Conservation (phyloP, 1,284 basidiomycete genomes). For the Chondrostereum purpureum region DNA sequence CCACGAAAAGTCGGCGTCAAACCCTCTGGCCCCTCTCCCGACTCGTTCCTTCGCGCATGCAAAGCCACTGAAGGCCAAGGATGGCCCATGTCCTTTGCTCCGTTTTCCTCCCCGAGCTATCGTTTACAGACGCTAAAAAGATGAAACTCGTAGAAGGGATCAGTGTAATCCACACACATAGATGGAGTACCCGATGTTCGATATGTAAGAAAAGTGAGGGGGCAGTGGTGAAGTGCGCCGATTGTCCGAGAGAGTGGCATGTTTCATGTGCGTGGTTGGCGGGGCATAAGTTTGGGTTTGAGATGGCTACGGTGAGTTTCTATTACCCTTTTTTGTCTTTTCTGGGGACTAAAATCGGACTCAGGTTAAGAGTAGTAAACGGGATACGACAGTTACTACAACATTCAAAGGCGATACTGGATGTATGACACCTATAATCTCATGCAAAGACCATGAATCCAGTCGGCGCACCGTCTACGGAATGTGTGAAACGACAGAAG, state of each 20-base stretch:
- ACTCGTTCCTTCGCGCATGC: slow-evolving; percentile 75
- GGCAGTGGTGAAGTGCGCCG: slow-evolving; percentile 77
- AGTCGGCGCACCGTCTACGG: slow-evolving; percentile 67
- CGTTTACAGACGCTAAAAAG: slow-evolving; percentile 67
- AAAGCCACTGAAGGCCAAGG: slow-evolving; percentile 94
- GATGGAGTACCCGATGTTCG: slow-evolving; percentile 57
- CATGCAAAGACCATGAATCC: slow-evolving; percentile 77
- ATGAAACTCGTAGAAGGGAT: slow-evolving; percentile 85
- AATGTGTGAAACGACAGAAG: slow-evolving; percentile 78
- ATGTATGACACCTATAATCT: slow-evolving; percentile 74
- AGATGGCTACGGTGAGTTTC: slow-evolving; percentile 69
- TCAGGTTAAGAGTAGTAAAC: slow-evolving; percentile 69
- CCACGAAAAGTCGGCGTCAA: slow-evolving; percentile 41
- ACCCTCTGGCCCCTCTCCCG: slow-evolving; percentile 36
- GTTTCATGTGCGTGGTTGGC: slow-evolving; percentile 85
- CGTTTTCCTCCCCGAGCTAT: slow-evolving; percentile 79
- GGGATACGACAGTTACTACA: slow-evolving; percentile 57
- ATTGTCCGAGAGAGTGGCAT: slow-evolving; percentile 80
- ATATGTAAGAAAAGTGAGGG: slow-evolving; percentile 67
- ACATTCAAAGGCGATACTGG: slow-evolving; percentile 88
- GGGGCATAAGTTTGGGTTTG: slow-evolving; percentile 84
- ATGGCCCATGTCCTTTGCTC: slow-evolving; percentile 89
- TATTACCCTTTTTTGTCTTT: slow-evolving; percentile 7
- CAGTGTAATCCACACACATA: slow-evolving; percentile 59
- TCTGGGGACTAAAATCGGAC: slow-evolving; percentile 5